Evolutionary conservation across 306 rosid species (phyloP).

Genomic region (Cajanus cajan): DNA sequence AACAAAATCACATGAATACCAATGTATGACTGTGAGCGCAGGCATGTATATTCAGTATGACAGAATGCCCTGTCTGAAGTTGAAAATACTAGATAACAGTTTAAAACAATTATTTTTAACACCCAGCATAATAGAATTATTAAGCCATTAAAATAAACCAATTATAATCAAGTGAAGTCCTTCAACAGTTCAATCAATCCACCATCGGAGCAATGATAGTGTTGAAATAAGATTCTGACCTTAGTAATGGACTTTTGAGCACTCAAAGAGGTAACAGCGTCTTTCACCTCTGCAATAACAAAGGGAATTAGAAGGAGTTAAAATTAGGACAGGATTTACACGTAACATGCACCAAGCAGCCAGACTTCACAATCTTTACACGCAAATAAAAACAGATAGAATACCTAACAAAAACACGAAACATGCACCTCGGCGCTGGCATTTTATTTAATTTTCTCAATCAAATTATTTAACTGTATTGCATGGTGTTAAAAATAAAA

Average conservation of each 20-base stretch:
- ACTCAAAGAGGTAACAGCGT: constrained; percentile 48
- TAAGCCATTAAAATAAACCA: constrained; percentile 6
- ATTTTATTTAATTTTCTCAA: neutral
- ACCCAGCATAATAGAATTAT: neutral
- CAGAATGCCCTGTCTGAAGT: neutral
- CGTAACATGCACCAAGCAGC: neutral
- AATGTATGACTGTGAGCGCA: neutral
- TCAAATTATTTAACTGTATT: neutral
- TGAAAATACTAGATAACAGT: neutral
- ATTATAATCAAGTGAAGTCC: neutral
- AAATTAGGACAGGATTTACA: neutral
- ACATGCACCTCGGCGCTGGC: neutral
- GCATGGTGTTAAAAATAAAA: neutral
- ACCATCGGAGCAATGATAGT: neutral
- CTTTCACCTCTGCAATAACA: constrained; percentile 69
- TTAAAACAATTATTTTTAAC: neutral
- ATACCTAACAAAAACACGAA: neutral
- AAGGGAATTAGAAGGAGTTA: neutral
- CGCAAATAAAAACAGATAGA: neutral
- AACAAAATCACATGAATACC: neutral
- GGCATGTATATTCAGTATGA: neutral
- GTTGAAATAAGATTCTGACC: constrained; percentile 41
- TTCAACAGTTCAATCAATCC: neutral
- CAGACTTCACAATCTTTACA: neutral
- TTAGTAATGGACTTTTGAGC: constrained; percentile 67